A percentile compares a stretch with the other conserved stretches of the same genome.
Evolutionary conservation across 225 moss, liverwort and hornwort genomes (phyloP).

Genomic region (Thuidium tamariscinum): DNA sequence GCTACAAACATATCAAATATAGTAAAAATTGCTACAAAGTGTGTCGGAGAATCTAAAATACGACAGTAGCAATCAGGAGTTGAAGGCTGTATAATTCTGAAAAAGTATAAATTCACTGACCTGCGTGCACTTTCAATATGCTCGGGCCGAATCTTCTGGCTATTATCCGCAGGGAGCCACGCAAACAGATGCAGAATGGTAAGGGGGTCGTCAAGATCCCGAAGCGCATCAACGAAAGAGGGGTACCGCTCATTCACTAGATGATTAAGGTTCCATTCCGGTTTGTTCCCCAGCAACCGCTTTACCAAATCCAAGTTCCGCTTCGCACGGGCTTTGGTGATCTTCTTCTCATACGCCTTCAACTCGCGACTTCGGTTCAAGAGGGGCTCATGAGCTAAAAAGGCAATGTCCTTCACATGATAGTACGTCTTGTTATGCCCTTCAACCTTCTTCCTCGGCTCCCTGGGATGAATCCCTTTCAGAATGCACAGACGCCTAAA

Average conservation of each 20-base stretch:
- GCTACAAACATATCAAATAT: not conserved
- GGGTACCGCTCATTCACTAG: conserved; percentile 91
- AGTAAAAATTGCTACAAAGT: not conserved
- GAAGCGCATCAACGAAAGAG: conserved; percentile 88
- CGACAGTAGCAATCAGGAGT: not conserved
- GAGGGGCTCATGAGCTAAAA: conserved; percentile 74
- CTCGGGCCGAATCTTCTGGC: conserved; percentile 64
- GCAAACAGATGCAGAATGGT: conserved; percentile 88
- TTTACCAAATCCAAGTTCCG: conserved; percentile 54
- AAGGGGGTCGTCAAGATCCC: conserved; percentile 88
- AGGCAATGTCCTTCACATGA: conserved; percentile 87
- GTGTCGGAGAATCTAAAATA: not conserved
- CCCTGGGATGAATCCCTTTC: conserved; percentile 93
- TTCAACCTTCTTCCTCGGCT: conserved; percentile 88
- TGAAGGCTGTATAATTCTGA: not conserved
- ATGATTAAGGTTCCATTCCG: conserved; percentile 65
- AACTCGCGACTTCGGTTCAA: conserved; percentile 69
- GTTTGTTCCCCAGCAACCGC: conserved; percentile 51
- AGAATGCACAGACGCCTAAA: conserved; percentile 84
- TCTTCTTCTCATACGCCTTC: conserved; percentile 78
- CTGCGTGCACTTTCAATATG: conserved; percentile 54
- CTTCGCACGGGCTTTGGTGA: conserved; percentile 81
- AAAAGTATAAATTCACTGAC: not conserved
- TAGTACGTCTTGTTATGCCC: conserved; percentile 97
- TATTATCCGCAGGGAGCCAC: conserved; percentile 62